Evolutionary conservation across 2,329 filamentous ascomycete species (phyloP), one percentile per base, ranked within the genome.

Genomic region (Neopestalotiopsis clavispora): DNA sequence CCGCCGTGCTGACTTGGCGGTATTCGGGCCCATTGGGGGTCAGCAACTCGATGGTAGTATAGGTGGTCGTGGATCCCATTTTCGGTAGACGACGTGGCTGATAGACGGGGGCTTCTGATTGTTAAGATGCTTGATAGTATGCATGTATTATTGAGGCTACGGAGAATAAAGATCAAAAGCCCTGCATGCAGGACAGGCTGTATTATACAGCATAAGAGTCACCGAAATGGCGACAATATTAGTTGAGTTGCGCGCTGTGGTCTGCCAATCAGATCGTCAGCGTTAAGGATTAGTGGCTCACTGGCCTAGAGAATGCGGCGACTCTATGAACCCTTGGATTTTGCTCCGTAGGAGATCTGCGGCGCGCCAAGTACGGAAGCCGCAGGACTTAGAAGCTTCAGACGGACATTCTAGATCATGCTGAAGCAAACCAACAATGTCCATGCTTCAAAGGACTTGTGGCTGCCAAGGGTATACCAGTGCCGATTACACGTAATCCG

Each of bases 1-100:
- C 78, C 1, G 78, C 78, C 30, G 77, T 81, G 17, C 81, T 79
- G 2, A 85, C 80, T 14, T 81, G 77, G 28, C 84, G 80, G 71
- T 77, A 84, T 42, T 82, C 82, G 1, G 82, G 80, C 1, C 83
- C 83, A 45, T 81, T 81, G 0, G 82, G 80, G 1, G 81, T 83
- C 42, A 82, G 78, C 2, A 85, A 79, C 68, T 85, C 82, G 17
- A 85, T 75, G 68, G 84, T 82, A 20, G 72, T 71, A 17, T 71
- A 68, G 10, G 73, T 69, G 10, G 73, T 69, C 66, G 69, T 68
- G 4, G 64, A 66, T 12, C 68, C 65, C 71, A 72, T 72, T 17
- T n/a, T 49, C 38, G 14, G 5, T 2, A 6, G 4, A 5, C 34
- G 34, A 7, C 10, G 34, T 38, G 34, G 10, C 34, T 38, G 34